Evolutionary conservation across 257 asterid species (phyloP), one percentile per base, ranked within the genome.

Genomic region (Salvia splendens): DNA sequence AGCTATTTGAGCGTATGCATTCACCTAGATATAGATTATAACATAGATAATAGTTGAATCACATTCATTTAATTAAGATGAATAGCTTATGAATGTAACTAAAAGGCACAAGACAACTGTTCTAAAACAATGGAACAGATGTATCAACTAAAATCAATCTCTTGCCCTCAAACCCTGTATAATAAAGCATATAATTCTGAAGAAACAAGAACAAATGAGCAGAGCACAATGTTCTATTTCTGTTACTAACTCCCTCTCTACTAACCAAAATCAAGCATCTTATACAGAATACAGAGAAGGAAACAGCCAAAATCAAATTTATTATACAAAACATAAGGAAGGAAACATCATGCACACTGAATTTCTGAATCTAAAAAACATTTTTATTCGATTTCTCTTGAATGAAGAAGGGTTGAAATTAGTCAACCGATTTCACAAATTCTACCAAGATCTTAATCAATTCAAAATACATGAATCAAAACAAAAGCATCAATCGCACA

Each of bases 401-500:
- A 33, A 43, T 51, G 7, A 53, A 30, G 35, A 17, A 48, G 4
- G 17, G 24, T 36, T 57, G 41, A 59, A 59, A 61, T 30, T 4
- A 48, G 8, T 24, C 14, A 2, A 24, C 20, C 20, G 9, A 61
- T 61, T 16, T n/a, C 56, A 61, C 8, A 8, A 1, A 68, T 36
- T 7, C 30, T 10, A 38, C n/a, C 54, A 28, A 52, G 24, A 55
- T 51, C 54, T 16, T 53, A 32, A 56, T 42, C 55, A 51, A 30
- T 33, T 8, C 11, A 9, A 40, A 40, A 40, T 7, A 28, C 16
- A 50, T 9, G 2, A 14, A 14, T 14, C 9, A 15, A 49, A 50
- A 40, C 73, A 73, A 64, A 53, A 43, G 43, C 33, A 60, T 3
- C 60, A 15, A 35, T 4, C 33, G 20, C 30, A 48, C 51, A 51